Conservation (phyloP, 257 asterid species). For the Capsicum pubescens region DNA sequence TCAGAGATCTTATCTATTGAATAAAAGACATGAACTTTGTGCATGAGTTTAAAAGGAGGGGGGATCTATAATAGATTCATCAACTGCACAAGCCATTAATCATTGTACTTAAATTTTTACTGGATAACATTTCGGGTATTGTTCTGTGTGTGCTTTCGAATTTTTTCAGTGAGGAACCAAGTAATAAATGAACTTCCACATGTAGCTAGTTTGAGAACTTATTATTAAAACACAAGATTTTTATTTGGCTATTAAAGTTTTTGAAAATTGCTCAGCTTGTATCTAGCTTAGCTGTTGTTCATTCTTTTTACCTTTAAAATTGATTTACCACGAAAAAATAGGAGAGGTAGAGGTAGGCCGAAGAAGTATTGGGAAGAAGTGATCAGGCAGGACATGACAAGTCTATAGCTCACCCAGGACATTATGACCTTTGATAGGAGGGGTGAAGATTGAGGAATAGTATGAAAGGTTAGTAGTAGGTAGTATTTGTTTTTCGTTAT, state of each 20-base stretch:
- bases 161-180: background rate
- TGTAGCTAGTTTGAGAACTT: background rate
- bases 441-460: no score
- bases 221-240: background rate
- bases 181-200: background rate
- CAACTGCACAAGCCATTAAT: background rate
- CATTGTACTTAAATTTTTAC: background rate
- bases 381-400: no score
- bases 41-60: background rate
- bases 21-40: constrained; percentile 4
- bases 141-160: background rate
- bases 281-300: no score
- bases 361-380: no score
- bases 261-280: background rate
- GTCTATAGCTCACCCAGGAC: no score
- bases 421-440: no score
- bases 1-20: constrained; percentile 29
- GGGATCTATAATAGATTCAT: background rate
- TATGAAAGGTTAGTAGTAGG: no score
- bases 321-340: background rate
- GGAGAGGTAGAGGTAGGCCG: no score
- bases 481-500: no score
- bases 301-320: background rate
- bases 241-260: background rate
- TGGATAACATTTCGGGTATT: background rate